Base-by-base conservation (phyloP, 2,329 filamentous ascomycete species). In the Phyllosticta citribraziliensis region DNA sequence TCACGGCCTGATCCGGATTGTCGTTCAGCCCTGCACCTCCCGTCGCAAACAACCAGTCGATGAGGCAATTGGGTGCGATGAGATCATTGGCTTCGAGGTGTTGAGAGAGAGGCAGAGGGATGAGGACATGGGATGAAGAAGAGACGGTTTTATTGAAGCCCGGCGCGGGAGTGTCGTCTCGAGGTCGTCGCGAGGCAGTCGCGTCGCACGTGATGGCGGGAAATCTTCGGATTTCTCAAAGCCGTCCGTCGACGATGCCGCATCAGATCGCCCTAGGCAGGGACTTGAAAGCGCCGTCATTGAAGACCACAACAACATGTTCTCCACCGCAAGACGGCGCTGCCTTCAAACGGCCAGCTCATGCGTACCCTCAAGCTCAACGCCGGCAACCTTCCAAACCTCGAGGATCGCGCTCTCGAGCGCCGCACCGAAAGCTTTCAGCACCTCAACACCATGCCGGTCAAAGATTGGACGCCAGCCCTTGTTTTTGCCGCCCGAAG, bases 391-490 rank as follows among this genome's bases (percentile, higher is more conserved):
- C 65, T 75, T 66, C 60, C 74, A 5, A 24, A 10, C 40, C 14
- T 47, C 40, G n/a, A 47, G 40, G 14, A 8, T 47, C 17, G 40
- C 14, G 40, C n/a, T 47, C 40, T 17, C 17, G 19, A 56, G n/a
- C 25, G 5, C 52, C 55, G 54, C 59, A 22, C 40, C 27, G 67
- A 79, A 82, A 70, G 76, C 77, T 64, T 97, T 97, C 79, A 92
- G 89, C 61, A 86, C 85, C 52, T 88, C 89, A 52, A 72, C 84
- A 58, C 75, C 76, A 71, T 80, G 81, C 67, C 76, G 80, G 62
- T 97, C 93, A 53, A 94, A 97, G 80, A 88, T 99, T 64, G 94
- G 94, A 68, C 83, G 85, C 67, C 88, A 88, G 63, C 72, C 73
- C 55, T 68, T 76, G 55, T 74, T 73, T n/a, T 63, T 76, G 59